These are phyloP conservation scores for Myxozyma kluyveri DNA, from an alignment of 805 yeast species.

Conservation along the genomic window DNA sequence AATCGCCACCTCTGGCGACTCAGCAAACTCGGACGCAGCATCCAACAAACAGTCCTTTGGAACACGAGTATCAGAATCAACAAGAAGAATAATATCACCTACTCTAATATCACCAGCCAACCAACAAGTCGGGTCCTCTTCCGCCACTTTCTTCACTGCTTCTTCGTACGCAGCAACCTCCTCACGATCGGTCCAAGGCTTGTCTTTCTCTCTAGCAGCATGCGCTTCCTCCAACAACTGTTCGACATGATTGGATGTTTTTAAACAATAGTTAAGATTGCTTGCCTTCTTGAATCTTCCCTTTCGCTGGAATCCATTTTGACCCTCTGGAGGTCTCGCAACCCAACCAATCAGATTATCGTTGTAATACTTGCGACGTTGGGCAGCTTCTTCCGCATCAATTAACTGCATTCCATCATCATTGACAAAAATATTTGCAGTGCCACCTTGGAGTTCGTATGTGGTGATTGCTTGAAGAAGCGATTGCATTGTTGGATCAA, in stretches of 20 bases:
- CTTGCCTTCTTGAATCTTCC: constrained; percentile 19
- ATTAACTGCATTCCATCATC: constrained; percentile 18
- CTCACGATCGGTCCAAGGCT: constrained; percentile 7
- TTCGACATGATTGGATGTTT: constrained; percentile 6
- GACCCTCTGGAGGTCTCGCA: constrained; percentile 17
- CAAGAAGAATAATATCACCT: constrained; percentile 11
- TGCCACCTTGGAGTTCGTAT: constrained; percentile 17
- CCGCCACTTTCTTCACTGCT: constrained; percentile 2
- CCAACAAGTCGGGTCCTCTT: constrained; percentile 7
- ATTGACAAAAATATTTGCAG: constrained; percentile 13
- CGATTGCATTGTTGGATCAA: constrained; percentile 17
- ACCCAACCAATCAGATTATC: constrained; percentile 13
- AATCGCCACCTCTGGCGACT: constrained; percentile 14
- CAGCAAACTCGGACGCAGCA: constrained; percentile 12
- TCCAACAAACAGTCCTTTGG: constrained; percentile 17
- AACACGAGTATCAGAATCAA: constrained; percentile 16
- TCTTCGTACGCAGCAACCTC: constrained; percentile 6
- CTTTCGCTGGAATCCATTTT: constrained; percentile 11
- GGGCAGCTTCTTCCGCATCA: constrained; percentile 4
- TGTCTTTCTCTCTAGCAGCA: constrained; percentile 4
- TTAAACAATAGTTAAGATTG: constrained; percentile 12
- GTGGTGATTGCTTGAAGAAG: constrained; percentile 9
- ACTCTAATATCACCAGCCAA: constrained; percentile 13
- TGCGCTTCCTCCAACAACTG: constrained; percentile 2
- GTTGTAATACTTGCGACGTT: constrained; percentile 8